Base-by-base conservation (phyloP, 2,329 filamentous ascomycete genomes). In the Blastomyces silverae region DNA sequence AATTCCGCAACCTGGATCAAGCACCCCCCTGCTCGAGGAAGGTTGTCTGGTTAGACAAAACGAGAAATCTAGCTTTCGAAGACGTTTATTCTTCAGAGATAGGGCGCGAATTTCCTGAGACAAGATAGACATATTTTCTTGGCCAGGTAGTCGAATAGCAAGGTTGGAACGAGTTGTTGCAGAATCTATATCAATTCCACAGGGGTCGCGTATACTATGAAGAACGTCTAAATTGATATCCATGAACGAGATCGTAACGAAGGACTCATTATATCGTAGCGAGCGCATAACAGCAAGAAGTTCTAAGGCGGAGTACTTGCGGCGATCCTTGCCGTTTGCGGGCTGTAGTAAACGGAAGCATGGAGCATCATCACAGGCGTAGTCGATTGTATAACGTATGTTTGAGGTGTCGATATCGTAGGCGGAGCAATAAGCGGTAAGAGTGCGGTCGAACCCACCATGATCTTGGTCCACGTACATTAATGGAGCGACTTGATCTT, bases 221-320 rank as follows among this genome's bases (percentile, higher is more conserved):
- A 90, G 74, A 39, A 79, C 76, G 71, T 89, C 86, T n/a, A 90
- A 76, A 67, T 81, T 82, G 58, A 89, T 82, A 50, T 83, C 83
- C 37, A 82, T 82, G 71, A 90, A 90, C 0, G 87, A 90, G 28
- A 90, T 85, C 0, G 85, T 85, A 37, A 79, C 79, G 73, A 90
- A 90, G 0, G 81, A 83, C 70, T 90, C 87, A 70, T 90, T 90
- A 74, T 89, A 90, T 52, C 88, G 83, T 63, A 90, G 74, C 11
- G 88, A 82, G 66, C 87, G 82, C 79, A 89, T 83, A n/a, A 90
- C 82, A 4, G 88, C 86, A 39, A 90, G 80, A n/a, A 90, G 76
- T 71, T 90, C 88, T 31, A 86, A 73, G 4, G 81, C 78, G 1
- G 79, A 82, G 70, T 90, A 90, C 48, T 82, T 81, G 15, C 76